These are phyloP conservation scores for Gloeopeniophorella convolvens DNA, from an alignment of 768 basidiomycete species.

Conservation along the genomic window DNA sequence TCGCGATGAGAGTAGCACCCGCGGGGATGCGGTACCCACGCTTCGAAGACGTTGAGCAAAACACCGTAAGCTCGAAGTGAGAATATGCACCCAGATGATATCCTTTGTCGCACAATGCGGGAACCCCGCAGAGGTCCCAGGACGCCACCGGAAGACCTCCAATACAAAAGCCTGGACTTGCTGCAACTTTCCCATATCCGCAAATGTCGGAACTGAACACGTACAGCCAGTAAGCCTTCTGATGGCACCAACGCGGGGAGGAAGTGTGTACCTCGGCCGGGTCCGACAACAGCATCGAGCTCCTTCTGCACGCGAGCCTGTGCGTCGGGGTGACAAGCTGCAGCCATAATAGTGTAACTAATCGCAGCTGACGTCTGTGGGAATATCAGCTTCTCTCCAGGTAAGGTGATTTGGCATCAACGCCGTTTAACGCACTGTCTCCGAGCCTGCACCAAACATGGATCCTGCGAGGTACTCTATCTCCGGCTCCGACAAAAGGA, in stretches of 20 bases:
- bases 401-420: background rate
- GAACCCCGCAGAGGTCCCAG: constrained; percentile 31
- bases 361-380: constrained; percentile 28
- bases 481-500: constrained; percentile 30
- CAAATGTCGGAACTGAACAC: constrained; percentile 35
- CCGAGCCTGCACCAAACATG: constrained; percentile 39
- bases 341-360: constrained; percentile 31
- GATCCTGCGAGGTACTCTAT: constrained; percentile 35
- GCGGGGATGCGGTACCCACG: constrained; percentile 36
- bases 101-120: constrained; percentile 56
- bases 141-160: constrained; percentile 38
- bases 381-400: background rate
- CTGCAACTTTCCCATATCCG: constrained; percentile 31
- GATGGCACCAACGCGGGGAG: background rate
- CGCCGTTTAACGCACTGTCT: constrained; percentile 34
- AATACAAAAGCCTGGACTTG: constrained; percentile 36
- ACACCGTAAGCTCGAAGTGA: no score
- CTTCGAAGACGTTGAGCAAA: constrained; percentile 18
- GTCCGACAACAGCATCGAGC: constrained; percentile 33
- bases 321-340: constrained; percentile 31
- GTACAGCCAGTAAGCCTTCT: background rate
- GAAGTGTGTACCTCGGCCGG: constrained; percentile 30
- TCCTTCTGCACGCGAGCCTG: constrained; percentile 33
- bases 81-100: constrained; percentile 51
- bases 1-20: constrained; percentile 34